Evolutionary conservation across 2,329 filamentous ascomycete genomes (phyloP).

Genomic region (Teratosphaeria gauchensis): DNA sequence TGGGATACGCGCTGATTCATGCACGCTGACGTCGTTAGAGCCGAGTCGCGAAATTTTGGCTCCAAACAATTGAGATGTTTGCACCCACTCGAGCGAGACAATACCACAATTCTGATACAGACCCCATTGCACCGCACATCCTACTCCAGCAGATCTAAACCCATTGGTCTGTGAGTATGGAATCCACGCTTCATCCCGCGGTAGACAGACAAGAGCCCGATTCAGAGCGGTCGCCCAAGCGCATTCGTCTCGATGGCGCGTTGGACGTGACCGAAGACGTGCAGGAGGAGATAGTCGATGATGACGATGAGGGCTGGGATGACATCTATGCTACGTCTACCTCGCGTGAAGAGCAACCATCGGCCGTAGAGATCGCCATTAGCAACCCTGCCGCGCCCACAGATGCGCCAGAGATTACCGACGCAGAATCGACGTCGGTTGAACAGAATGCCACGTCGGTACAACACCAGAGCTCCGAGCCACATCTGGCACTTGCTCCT

Average conservation of each 20-base stretch:
- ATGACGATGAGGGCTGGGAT: slow-evolving; percentile 21
- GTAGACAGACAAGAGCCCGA: slow-evolving; percentile 11
- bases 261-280: slow-evolving; percentile 23
- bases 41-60: background rate
- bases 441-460: background rate
- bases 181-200: background rate
- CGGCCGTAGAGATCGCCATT: background rate
- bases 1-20: background rate
- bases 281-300: slow-evolving; percentile 21
- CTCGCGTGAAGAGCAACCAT: background rate
- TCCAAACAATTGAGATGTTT: background rate
- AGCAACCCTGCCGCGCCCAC: background rate
- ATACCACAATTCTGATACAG: background rate
- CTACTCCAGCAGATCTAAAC: background rate
- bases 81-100: background rate
- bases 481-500: background rate
- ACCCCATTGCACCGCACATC: background rate
- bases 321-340: slow-evolving; percentile 21
- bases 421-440: background rate
- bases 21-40: background rate
- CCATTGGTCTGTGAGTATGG: background rate
- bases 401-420: background rate
- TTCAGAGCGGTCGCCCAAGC: slow-evolving; percentile 29
- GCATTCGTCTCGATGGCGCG: slow-evolving; percentile 30
- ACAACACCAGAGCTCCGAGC: background rate